phyloP scores from a whole-genome alignment of 2,329 filamentous ascomycete species.

The Lecanosticta acicola region DNA sequence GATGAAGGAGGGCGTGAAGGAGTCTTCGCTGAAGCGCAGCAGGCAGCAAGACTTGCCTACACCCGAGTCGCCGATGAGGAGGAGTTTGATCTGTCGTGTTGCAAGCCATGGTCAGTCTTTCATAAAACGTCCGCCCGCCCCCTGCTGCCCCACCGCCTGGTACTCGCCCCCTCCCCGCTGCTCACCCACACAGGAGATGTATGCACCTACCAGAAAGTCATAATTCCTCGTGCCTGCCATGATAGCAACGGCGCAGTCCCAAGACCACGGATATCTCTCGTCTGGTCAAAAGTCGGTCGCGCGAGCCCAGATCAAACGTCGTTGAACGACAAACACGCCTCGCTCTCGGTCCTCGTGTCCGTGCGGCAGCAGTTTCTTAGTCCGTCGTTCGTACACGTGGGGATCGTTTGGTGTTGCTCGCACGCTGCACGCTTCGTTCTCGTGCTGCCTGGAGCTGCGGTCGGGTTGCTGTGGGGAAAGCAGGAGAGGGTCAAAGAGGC shows the following conservation, averaged over 20 bases:
- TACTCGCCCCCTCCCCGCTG: not conserved
- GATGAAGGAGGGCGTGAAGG: conserved; percentile 95
- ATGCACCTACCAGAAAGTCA: conserved; percentile 79
- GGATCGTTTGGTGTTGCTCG: not conserved
- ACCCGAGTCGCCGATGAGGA: conserved; percentile 93
- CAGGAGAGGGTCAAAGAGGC: not conserved
- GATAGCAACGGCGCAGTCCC: conserved; percentile 24
- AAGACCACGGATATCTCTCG: no score
- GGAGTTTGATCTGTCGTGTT: conserved; percentile 76
- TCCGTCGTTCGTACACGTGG: not conserved
- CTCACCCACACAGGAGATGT: not conserved
- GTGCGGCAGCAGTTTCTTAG: no score
- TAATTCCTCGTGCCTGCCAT: conserved; percentile 99
- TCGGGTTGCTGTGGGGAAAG: not conserved
- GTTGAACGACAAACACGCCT: no score
- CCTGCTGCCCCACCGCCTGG: not conserved
- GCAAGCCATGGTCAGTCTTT: not conserved
- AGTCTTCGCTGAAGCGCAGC: conserved; percentile 94
- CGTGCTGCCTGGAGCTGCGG: not conserved
- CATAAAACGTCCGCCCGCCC: not conserved
- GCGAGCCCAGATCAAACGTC: no score
- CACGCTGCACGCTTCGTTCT: not conserved
- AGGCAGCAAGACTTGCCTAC: conserved; percentile 97
- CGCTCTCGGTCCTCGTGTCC: no score
- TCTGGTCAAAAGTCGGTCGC: no score